These are phyloP conservation scores for Viola odorata DNA, from an alignment of 345 rosid genomes.

Conservation along the genomic window DNA sequence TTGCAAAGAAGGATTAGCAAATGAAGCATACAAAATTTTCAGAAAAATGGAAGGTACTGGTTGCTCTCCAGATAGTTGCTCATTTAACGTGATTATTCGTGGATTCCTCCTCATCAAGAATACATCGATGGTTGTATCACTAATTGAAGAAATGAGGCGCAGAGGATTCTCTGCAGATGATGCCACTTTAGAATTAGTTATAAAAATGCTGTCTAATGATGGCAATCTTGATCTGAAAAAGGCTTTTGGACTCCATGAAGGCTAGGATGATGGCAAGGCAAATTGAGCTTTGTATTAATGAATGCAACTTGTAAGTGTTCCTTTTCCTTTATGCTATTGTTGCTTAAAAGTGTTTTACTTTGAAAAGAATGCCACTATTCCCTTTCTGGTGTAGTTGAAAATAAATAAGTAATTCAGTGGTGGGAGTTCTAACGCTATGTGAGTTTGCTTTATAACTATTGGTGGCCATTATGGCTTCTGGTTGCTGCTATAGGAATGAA, in stretches of 20 bases:
- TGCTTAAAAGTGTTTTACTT: no score
- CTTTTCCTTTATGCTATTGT: no score
- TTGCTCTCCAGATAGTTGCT: neutral
- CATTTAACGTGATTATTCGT: neutral
- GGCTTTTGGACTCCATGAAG: neutral
- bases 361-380: no score
- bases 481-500: no score
- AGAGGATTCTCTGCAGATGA: neutral
- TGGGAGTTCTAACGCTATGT: no score
- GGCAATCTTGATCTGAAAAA: neutral
- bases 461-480: no score
- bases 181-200: neutral
- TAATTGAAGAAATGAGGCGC: neutral
- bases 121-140: neutral
- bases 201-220: neutral
- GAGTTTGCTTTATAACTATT: no score
- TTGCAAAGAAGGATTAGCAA: neutral
- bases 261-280: neutral
- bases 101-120: neutral
- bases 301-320: no score
- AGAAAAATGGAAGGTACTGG: no score
- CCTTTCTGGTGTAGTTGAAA: no score
- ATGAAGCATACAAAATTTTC: neutral
- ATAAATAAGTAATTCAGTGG: no score
- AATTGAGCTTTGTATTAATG: neutral